Conservation (phyloP, 352 stramenopile species). For the Aphanomyces cochlioides region DNA sequence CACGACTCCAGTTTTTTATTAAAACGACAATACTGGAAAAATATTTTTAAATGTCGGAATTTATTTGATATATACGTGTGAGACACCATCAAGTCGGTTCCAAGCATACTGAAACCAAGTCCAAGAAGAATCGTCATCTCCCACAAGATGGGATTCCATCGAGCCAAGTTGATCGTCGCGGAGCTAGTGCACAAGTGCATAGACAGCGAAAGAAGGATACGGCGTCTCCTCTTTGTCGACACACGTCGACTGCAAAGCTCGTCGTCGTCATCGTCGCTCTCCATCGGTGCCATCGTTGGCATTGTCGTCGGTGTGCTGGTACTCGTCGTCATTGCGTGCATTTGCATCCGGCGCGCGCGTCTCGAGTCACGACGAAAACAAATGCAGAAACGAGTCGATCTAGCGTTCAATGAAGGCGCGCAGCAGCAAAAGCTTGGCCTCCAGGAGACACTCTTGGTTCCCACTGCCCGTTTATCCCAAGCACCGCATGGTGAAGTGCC, state of each 20-base stretch:
- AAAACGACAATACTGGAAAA: too few relatives aligned
- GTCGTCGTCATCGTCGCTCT: slow-evolving; percentile 1
- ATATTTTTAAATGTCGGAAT: too few relatives aligned
- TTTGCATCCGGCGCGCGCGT: slow-evolving; percentile 20
- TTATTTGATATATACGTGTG: too few relatives aligned
- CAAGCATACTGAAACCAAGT: slow-evolving; percentile 1
- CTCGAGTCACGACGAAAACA: slow-evolving; percentile 26
- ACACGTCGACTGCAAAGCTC: background rate
- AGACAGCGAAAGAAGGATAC: background rate
- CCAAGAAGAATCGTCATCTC: slow-evolving; percentile 3
- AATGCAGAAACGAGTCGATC: slow-evolving; percentile 28
- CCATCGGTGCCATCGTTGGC: slow-evolving; percentile 30
- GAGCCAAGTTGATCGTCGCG: background rate
- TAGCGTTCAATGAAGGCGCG: slow-evolving; percentile 11
- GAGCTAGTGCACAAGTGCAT: background rate
- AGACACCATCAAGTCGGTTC: too few relatives aligned
- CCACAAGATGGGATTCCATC: background rate
- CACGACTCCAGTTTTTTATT: too few relatives aligned
- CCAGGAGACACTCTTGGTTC: background rate
- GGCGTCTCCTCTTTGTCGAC: background rate
- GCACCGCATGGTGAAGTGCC: slow-evolving; percentile 29
- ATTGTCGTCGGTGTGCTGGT: slow-evolving; percentile 23
- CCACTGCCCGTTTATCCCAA: too few relatives aligned
- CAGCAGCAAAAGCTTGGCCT: slow-evolving; percentile 17
- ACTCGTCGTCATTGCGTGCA: slow-evolving; percentile 26